Percentiles rank a stretch among this genome's conserved stretches.
phyloP scores from a whole-genome alignment of 805 yeast species.

The Saccharomycopsis fermentans region DNA sequence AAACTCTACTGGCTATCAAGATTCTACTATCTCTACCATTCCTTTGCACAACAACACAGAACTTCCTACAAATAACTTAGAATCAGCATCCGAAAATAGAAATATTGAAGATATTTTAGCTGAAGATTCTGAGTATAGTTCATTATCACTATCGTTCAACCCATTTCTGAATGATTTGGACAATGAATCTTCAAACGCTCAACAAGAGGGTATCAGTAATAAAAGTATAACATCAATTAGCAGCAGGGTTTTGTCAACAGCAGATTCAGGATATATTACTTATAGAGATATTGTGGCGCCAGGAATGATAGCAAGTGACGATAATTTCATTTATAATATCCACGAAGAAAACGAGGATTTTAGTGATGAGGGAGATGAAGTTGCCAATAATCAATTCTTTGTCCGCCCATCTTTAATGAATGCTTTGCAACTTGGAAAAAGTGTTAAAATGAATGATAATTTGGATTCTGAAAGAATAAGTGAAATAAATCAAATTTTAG shows the following conservation, averaged over 20 bases:
- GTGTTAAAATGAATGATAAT: constrained; percentile 8
- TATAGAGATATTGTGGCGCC: constrained; percentile 3
- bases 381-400: constrained; percentile 6
- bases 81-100: not conserved
- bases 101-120: not conserved
- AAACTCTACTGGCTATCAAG: not conserved
- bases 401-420: constrained; percentile 30
- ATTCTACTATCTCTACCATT: not conserved
- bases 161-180: not conserved
- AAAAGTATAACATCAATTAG: not conserved
- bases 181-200: not conserved
- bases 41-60: not conserved
- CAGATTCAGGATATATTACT: constrained; percentile 4
- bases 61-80: not conserved
- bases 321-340: constrained; percentile 3
- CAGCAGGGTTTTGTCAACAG: constrained; percentile 2
- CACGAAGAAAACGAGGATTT: constrained; percentile 7
- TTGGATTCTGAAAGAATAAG: not conserved
- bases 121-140: not conserved
- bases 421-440: constrained; percentile 27
- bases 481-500: not conserved
- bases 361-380: not conserved
- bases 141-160: not conserved
- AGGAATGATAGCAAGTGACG: not conserved
- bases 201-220: not conserved